Base-by-base conservation (phyloP, 202 grass and related monocot species). In the Alloteropsis angusta region DNA sequence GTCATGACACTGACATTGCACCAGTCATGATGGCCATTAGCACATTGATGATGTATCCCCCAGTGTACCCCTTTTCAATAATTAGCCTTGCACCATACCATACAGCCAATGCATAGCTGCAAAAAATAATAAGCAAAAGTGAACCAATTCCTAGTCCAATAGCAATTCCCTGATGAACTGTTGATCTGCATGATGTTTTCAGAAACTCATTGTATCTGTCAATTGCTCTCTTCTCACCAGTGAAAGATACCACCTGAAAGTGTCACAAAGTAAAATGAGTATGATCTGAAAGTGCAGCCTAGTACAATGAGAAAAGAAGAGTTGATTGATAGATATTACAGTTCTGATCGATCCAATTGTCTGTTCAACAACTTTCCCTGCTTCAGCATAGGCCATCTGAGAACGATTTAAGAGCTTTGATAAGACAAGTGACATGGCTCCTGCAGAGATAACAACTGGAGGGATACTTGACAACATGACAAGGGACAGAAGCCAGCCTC, bases 301-400 rank as follows among this genome's bases (percentile, higher is more conserved):
- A 22, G 52, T 2, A 54, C 18, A 53, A 77, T n/a, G 15, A 68
- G 59, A 71, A 56, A 7, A 15, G 8, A 16, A 58, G 61, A 42
- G 19, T n/a, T 59, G 45, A 44, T 48, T 61, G 49, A n/a, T 38
- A 62, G 17, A 76, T 65, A 62, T 81, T 85, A 89, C 92, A 46
- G 92, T 91, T 87, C 88, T 86, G 35, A 97, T 97, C n/a, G 90
- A 87, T 58, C 88, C 90, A 42, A 93, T 53, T 62, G 85, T 97
- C 69, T 97, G 88, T 9, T 97, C 93, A 34, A 93, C 93, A 3
- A 97, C 74, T 32, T 86, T 93, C 52, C 52, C 52, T 22, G 52
- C 52, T 55, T 55, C 21, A 55, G 52, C 52, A 55, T 55, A 55
- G 19, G 52, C 52, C 52, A 23, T 23, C n/a, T 55, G 52, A 23